A percentile compares a stretch with the other conserved stretches of the same genome.
These are phyloP conservation scores for Linaria vulgaris DNA, from an alignment of 257 asterid species.

Conservation along the genomic window DNA sequence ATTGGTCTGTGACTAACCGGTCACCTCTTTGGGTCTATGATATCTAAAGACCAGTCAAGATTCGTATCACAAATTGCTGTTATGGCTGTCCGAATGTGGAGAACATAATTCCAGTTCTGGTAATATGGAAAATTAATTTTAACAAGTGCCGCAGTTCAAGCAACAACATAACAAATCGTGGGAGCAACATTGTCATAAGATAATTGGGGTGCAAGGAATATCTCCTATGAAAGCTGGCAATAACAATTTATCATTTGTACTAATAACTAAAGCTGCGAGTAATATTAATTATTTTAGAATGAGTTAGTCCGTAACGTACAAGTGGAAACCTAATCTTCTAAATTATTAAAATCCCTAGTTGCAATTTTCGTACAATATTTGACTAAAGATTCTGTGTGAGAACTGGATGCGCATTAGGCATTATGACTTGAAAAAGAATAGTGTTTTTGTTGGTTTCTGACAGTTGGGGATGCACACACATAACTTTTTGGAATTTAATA, in stretches of 20 bases:
- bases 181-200: conserved; percentile 31
- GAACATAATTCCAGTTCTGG: conserved; percentile 29
- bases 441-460: conserved; percentile 24
- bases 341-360: conserved; percentile 20
- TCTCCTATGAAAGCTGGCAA: conserved; percentile 26
- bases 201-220: no score
- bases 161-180: conserved; percentile 40
- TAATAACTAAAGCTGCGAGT: background rate
- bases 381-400: conserved; percentile 13
- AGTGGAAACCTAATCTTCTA: conserved; percentile 19
- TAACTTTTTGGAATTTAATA: background rate
- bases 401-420: conserved; percentile 26
- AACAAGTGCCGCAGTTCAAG: conserved; percentile 24
- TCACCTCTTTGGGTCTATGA: background rate
- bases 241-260: conserved; percentile 6
- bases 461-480: conserved; percentile 18
- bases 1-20: background rate
- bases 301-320: conserved; percentile 10
- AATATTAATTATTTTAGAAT: background rate
- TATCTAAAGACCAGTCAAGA: background rate
- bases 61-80: background rate
- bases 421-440: background rate
- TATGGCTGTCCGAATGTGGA: conserved; percentile 34
- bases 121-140: conserved; percentile 24
- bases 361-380: conserved; percentile 6